Evolutionary conservation across 257 asterid species (phyloP), one percentile per base, ranked within the genome.

Genomic region (Misopates orontium): DNA sequence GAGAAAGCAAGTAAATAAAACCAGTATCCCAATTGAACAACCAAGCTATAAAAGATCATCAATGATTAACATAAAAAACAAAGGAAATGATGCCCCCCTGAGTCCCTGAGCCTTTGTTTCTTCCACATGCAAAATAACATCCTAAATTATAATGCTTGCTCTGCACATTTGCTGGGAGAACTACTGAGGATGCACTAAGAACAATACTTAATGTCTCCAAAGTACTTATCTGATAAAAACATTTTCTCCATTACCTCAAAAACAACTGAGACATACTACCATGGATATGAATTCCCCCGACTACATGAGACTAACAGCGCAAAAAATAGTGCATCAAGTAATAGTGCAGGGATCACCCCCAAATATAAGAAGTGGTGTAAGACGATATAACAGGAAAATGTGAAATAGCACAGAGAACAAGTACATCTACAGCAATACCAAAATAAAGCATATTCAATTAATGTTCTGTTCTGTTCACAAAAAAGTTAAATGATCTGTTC

Each of bases 71-170:
- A 36, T 36, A 69, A 70, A 67, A 15, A 44, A 47, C 61, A 75
- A 79, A 64, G 66, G 68, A 72, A 51, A 57, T 66, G 55, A 52
- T 71, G 51, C 60, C 77, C 80, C 73, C 81, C 84, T 47, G 86
- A 78, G 56, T 79, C 79, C 85, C 4, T 28, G 36, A 28, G 82
- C 95, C 88, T 85, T n/a, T 79, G 84, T 66, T 80, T 79, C 86
- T 77, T 77, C 89, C 85, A 79, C 77, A 84, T 66, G 86, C 55
- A 73, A 83, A 81, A 81, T 76, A 80, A 84, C 93, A 86, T 81
- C 84, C 78, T 71, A 80, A 77, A 74, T 84, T 82, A 75, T 74
- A 83, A 72, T 67, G 77, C 76, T 74, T 77, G 73, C 71, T 84
- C 89, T 83, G 95, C 80, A 77, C 69, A 83, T 68, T 7, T 68